Evolutionary conservation across 148 eudicot species (phyloP).

Genomic region (Rhododendron mucronatum): DNA sequence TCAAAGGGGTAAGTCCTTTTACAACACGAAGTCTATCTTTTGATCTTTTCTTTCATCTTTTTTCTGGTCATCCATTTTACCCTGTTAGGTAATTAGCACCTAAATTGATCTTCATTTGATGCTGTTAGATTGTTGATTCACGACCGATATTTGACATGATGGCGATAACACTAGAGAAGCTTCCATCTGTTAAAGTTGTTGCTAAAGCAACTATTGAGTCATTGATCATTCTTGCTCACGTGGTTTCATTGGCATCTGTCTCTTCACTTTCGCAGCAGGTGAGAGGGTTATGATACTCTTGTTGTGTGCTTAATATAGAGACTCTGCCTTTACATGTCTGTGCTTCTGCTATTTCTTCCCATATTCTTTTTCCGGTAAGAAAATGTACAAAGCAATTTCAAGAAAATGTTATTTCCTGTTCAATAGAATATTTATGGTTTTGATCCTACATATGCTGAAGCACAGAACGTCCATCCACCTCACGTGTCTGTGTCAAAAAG

Average conservation of each 20-base stretch:
- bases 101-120: background rate
- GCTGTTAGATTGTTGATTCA: slow-evolving; percentile 57
- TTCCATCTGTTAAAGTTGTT: slow-evolving; percentile 57
- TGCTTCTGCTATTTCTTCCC: background rate
- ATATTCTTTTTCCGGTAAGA: background rate
- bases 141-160: slow-evolving; percentile 71
- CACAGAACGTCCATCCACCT: background rate
- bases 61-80: background rate
- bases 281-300: slow-evolving; percentile 7
- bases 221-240: slow-evolving; percentile 71
- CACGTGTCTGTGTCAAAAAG: background rate
- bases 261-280: slow-evolving; percentile 74
- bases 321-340: slow-evolving; percentile 21
- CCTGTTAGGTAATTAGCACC: background rate
- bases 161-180: slow-evolving; percentile 69
- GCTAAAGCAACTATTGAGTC: slow-evolving; percentile 75
- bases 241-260: slow-evolving; percentile 49
- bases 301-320: background rate
- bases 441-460: background rate
- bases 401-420: background rate
- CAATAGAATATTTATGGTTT: background rate
- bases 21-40: background rate
- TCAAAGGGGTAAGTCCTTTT: slow-evolving; percentile 62
- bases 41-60: background rate
- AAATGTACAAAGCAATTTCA: background rate